Conservation (phyloP, 257 asterid genomes). For the Haberlea rhodopensis region DNA sequence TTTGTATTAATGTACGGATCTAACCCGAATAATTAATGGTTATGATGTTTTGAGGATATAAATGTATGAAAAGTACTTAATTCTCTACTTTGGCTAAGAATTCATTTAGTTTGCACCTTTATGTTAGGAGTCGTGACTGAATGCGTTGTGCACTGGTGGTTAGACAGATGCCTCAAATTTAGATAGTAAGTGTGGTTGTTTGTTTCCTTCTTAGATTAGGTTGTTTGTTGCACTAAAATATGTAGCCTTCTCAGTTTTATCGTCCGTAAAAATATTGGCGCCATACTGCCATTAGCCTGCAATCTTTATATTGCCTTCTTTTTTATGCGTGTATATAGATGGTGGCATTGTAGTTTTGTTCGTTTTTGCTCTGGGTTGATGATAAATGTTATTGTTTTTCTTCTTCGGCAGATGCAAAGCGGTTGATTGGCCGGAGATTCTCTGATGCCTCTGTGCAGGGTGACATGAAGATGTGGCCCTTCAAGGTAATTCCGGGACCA, state of each 20-base stretch:
- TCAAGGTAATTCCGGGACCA: not conserved
- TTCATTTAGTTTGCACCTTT: no score
- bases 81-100: no score
- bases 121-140: not conserved
- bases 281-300: no score
- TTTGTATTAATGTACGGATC: not conserved
- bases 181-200: not conserved
- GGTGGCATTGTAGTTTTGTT: not conserved
- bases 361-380: not conserved
- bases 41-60: no score
- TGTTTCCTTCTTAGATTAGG: not conserved
- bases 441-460: slow-evolving; percentile 43
- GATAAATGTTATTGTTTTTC: not conserved
- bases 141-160: no score
- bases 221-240: not conserved
- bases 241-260: not conserved
- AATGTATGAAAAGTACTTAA: no score
- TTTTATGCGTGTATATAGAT: not conserved
- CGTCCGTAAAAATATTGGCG: no score
- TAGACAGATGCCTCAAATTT: no score
- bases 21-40: not conserved
- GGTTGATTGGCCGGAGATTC: slow-evolving; percentile 48
- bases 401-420: slow-evolving; percentile 40
- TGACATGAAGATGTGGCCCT: slow-evolving; percentile 46
- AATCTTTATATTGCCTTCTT: not conserved